These are phyloP conservation scores for Exophiala viscosa DNA, from an alignment of 2,329 filamentous ascomycete species.

Conservation along the genomic window DNA sequence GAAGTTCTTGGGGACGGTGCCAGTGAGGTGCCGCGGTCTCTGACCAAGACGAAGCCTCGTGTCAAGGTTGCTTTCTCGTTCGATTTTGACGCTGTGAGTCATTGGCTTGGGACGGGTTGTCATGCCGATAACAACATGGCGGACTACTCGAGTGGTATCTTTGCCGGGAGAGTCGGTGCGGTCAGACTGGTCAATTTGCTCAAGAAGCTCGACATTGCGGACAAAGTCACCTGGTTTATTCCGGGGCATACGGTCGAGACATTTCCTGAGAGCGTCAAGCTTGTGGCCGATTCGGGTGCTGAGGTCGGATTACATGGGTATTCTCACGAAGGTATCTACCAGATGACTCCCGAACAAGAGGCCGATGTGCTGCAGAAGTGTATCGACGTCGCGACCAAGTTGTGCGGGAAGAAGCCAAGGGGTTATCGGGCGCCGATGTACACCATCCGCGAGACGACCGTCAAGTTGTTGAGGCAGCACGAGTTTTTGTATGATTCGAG, in stretches of 20 bases:
- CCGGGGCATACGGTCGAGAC: slow-evolving; percentile 50
- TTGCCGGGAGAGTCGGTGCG: slow-evolving; percentile 50
- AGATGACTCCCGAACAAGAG: slow-evolving; percentile 71
- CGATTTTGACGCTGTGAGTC: slow-evolving; percentile 55
- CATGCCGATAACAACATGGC: slow-evolving; percentile 49
- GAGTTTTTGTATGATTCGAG: slow-evolving; percentile 44
- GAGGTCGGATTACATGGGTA: slow-evolving; percentile 61
- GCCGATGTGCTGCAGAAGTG: slow-evolving; percentile 70
- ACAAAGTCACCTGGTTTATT: slow-evolving; percentile 49
- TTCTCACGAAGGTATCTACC: slow-evolving; percentile 66
- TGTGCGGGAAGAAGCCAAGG: slow-evolving; percentile 65
- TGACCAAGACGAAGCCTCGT: slow-evolving; percentile 3
- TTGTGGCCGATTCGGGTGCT: slow-evolving; percentile 19
- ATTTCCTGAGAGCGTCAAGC: slow-evolving; percentile 35
- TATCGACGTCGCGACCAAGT: slow-evolving; percentile 65
- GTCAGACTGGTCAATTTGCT: slow-evolving; percentile 49
- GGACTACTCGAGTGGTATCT: slow-evolving; percentile 51
- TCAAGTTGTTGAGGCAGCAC: slow-evolving; percentile 40
- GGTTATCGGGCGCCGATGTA: slow-evolving; percentile 40
- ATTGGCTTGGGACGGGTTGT: slow-evolving; percentile 51
- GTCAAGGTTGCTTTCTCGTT: slow-evolving; percentile 34
- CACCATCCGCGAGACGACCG: slow-evolving; percentile 38
- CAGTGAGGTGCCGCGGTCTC: background rate
- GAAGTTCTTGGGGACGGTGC: background rate
- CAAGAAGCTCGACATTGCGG: slow-evolving; percentile 39